A percentile compares a stretch with the other conserved stretches of the same genome.
Conservation (phyloP, 1,139 yeast species). For the Pichiaceae sp. region DNA sequence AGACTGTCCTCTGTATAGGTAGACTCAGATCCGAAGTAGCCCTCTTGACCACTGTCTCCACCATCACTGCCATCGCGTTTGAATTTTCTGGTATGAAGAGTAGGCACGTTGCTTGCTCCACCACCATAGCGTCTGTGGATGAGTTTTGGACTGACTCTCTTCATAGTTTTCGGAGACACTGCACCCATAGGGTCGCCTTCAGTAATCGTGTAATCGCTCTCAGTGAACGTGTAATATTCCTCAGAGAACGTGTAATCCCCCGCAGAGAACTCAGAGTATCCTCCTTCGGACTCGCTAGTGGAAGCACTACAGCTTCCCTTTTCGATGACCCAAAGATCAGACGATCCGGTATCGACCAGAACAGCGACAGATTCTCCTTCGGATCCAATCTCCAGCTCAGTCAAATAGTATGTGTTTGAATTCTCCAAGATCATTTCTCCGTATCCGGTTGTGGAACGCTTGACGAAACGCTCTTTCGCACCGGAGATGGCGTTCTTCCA, state of each 20-base stretch:
- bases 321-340: slow-evolving; percentile 53
- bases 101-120: not conserved
- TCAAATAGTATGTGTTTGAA: slow-evolving; percentile 40
- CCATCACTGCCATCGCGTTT: not conserved
- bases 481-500: slow-evolving; percentile 13
- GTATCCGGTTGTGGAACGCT: slow-evolving; percentile 29
- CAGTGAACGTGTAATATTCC: not conserved
- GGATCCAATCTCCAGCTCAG: slow-evolving; percentile 46
- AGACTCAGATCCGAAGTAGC: too few species aligned
- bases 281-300: not conserved
- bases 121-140: too few species aligned
- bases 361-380: slow-evolving; percentile 43
- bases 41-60: not conserved
- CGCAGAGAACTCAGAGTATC: not conserved
- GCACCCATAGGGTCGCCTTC: not conserved
- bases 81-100: not conserved
- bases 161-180: too few species aligned
- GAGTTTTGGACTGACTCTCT: not conserved
- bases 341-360: slow-evolving; percentile 59
- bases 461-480: slow-evolving; percentile 14
- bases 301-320: slow-evolving; percentile 10
- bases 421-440: slow-evolving; percentile 35
- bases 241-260: not conserved
- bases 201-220: not conserved
- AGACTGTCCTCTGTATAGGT: not conserved